These are phyloP conservation scores for Hylodesmum podocarpum DNA, from an alignment of 306 rosid genomes.

Conservation along the genomic window DNA sequence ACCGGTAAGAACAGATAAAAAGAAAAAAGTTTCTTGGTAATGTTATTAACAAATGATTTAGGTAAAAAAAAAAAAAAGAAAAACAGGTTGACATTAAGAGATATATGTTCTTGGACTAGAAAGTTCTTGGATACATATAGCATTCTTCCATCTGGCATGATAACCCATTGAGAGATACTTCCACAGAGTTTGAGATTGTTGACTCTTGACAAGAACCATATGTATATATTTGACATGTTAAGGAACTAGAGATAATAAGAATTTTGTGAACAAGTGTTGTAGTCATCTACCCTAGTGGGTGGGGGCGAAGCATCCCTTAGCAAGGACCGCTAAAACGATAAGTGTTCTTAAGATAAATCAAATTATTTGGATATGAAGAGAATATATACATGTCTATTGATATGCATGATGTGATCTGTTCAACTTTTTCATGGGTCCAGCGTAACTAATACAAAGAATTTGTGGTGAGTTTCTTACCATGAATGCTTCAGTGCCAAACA, in stretches of 20 bases:
- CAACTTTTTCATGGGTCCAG: neutral
- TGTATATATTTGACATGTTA: neutral
- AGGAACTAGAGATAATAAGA: neutral
- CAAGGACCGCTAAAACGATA: slow-evolving; percentile 3
- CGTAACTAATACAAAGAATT: neutral
- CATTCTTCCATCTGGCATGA: neutral
- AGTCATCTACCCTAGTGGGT: too few relatives aligned
- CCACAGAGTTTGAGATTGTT: neutral
- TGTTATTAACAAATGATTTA: too few relatives aligned
- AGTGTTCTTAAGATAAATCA: slow-evolving; percentile 11
- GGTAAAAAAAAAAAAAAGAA: too few relatives aligned
- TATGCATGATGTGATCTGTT: neutral
- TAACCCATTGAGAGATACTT: neutral
- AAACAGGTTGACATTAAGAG: too few relatives aligned
- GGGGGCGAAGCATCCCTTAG: slow-evolving; percentile 20
- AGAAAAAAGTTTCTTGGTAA: too few relatives aligned
- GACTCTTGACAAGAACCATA: neutral
- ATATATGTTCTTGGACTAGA: too few relatives aligned
- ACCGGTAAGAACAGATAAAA: too few relatives aligned
- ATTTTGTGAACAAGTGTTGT: neutral
- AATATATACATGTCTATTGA: neutral
- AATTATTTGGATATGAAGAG: neutral
- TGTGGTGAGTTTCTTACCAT: neutral
- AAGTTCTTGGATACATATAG: neutral
- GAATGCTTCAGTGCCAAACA: neutral